These are phyloP conservation scores for Volutella citrinella DNA, from an alignment of 2,329 filamentous ascomycete genomes.

Conservation along the genomic window DNA sequence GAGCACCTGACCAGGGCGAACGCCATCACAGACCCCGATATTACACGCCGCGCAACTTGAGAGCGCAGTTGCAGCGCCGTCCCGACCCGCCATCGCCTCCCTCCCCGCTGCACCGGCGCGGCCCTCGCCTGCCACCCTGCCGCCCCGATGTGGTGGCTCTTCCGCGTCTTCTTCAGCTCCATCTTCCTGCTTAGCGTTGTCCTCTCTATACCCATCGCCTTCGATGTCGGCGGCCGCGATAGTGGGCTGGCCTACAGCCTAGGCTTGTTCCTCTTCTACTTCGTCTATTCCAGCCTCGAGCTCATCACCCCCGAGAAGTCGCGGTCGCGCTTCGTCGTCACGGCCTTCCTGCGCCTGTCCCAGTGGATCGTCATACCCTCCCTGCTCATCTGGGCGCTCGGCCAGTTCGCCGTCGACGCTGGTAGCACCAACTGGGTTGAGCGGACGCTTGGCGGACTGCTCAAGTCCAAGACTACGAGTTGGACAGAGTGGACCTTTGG, in stretches of 20 bases:
- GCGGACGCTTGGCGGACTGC: constrained; percentile 68
- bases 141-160: constrained; percentile 74
- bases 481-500: constrained; percentile 86
- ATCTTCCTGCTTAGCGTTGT: constrained; percentile 89
- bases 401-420: constrained; percentile 91
- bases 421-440: constrained; percentile 77
- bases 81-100: too few relatives aligned
- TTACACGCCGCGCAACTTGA: too few relatives aligned
- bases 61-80: too few relatives aligned
- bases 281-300: constrained; percentile 78
- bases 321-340: constrained; percentile 68
- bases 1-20: too few relatives aligned
- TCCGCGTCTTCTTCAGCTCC: constrained; percentile 74
- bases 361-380: constrained; percentile 87
- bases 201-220: constrained; percentile 92
- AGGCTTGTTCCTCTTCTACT: constrained; percentile 84
- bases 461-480: constrained; percentile 59
- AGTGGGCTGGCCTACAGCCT: constrained; percentile 94
- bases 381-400: constrained; percentile 90
- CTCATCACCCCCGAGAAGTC: constrained; percentile 78
- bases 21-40: too few relatives aligned
- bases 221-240: constrained; percentile 94
- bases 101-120: constrained; percentile 26
- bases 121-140: constrained; percentile 26
- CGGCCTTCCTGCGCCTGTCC: constrained; percentile 66